Base-by-base conservation (phyloP, 176 grass and related monocot species). In the Olyra latifolia region DNA sequence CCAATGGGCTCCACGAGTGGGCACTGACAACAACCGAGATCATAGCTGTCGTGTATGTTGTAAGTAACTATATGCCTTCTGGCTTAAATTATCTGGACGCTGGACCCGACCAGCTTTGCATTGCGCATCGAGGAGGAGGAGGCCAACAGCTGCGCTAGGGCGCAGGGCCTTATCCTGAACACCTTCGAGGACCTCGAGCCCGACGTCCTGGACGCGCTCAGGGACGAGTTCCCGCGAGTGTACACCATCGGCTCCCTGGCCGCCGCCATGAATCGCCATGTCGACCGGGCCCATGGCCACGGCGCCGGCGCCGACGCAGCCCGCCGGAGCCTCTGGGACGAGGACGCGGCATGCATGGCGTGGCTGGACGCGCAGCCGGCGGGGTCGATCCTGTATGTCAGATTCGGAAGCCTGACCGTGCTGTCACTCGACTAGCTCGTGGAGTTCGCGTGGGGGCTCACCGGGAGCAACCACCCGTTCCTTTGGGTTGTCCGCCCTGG, bases 41-140 rank as follows among this genome's bases (percentile, higher is more conserved):
- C 35, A 47, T 95, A n/a, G 90, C 92, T 59, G 39, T 99, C 22
- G 10, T 95, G 71, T 99, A 99, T 82, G 92, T 92, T 84, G 96
- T 93, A 64, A 84, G 96, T 82, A 63, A 25, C 14, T 72, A 40
- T 69, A 53, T 67, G 50, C 19, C 47, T 10, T 11, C 25, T 49
- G 32, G 17, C 35, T 59, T 77, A 29, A 13, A 64, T 41, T 35
- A 35, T 94, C 1, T 75, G 92, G 29, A 94, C 92, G 38, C 62
- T 85, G n/a, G 78, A 94, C 83, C 76, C 39, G 14, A 40, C 74
- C 3, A 85, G 90, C 69, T 74, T 78, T 71, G 75, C 80, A 80
- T 72, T 91, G 49, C 82, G 90, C 38, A 88, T 85, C 38, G 70
- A 74, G 40, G 54, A 41, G 0, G 80, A 49, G 4, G 89, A 94